Evolutionary conservation across 208 protist species (phyloP).

Genomic region (Leishmania martiniquensis): DNA sequence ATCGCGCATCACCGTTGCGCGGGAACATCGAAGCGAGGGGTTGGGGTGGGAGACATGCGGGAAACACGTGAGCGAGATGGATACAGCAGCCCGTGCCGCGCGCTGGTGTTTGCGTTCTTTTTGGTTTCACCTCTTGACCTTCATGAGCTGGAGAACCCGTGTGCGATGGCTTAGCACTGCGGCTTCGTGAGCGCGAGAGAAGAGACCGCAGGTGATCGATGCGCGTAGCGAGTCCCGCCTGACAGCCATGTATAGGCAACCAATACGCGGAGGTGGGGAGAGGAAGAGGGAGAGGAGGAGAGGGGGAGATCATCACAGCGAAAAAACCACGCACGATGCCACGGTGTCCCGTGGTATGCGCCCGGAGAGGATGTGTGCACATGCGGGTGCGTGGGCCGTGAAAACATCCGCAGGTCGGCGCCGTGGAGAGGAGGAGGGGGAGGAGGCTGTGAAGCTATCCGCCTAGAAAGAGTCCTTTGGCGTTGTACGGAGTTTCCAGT

Average conservation of each 20-base stretch:
- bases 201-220: background rate
- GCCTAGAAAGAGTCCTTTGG: constrained; percentile 37
- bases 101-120: background rate
- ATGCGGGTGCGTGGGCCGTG: background rate
- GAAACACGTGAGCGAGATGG: background rate
- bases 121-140: background rate
- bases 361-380: too few relatives aligned
- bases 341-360: background rate
- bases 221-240: background rate
- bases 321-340: background rate
- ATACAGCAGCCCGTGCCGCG: background rate
- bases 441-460: background rate
- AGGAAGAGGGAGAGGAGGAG: too few relatives aligned
- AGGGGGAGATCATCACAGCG: too few relatives aligned
- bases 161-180: background rate
- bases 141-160: too few relatives aligned
- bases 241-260: background rate
- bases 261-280: background rate
- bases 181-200: background rate
- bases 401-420: background rate
- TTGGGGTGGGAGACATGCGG: background rate
- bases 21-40: background rate
- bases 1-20: background rate
- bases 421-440: background rate
- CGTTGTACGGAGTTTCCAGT: constrained; percentile 72